Evolutionary conservation across 805 yeast species (phyloP).

Genomic region (Torulaspora gathmanii): DNA sequence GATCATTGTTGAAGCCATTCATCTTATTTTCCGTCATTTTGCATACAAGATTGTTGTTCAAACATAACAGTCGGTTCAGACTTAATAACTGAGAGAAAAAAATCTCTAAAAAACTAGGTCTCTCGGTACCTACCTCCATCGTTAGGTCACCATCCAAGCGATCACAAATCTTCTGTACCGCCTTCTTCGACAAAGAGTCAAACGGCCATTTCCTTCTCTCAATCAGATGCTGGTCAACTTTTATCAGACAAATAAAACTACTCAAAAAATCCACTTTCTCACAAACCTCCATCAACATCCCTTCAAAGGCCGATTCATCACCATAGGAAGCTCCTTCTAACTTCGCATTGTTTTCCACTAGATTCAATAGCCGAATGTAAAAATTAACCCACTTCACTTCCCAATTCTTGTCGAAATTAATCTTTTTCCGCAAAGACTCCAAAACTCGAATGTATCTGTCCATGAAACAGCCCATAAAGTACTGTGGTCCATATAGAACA

Average conservation of each 20-base stretch:
- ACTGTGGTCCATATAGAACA: constrained; percentile 13
- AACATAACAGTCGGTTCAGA: constrained; percentile 12
- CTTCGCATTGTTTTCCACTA: constrained; percentile 10
- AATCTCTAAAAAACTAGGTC: constrained; percentile 11
- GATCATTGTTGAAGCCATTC: constrained; percentile 13
- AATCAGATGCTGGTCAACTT: constrained; percentile 11
- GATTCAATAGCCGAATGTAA: constrained; percentile 18
- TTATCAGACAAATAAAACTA: constrained; percentile 11
- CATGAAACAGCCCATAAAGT: constrained; percentile 18
- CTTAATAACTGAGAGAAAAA: constrained; percentile 16
- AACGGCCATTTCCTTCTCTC: constrained; percentile 9
- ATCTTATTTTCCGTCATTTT: not conserved
- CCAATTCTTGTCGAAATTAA: constrained; percentile 24
- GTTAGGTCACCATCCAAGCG: constrained; percentile 2
- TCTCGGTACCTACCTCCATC: not conserved
- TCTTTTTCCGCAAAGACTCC: constrained; percentile 20
- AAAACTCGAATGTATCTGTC: constrained; percentile 17
- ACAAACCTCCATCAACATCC: not conserved
- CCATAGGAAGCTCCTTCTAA: not conserved
- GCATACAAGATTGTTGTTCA: not conserved
- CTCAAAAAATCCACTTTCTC: constrained; percentile 1
- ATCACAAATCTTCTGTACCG: constrained; percentile 1
- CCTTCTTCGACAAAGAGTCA: not conserved
- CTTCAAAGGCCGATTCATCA: constrained; percentile 10
- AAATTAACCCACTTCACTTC: constrained; percentile 24